phyloP scores from a whole-genome alignment of 441 rosid species.

The Pelargonium cotyledonis region DNA sequence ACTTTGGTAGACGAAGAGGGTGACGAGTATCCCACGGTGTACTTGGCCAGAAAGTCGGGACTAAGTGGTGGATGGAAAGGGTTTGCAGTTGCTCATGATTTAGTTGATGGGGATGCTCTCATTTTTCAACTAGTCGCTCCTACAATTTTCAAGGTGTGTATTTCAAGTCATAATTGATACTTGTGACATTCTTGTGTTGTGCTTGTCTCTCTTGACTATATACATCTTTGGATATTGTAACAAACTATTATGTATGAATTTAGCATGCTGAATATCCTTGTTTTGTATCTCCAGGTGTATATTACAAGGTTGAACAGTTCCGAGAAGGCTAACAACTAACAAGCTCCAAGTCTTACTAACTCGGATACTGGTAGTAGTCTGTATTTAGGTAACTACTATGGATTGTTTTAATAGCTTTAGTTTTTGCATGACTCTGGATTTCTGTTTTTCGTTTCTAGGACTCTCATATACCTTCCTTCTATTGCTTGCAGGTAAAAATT shows the following conservation, averaged over 20 bases:
- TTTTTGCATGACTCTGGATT: no score
- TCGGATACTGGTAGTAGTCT: no score
- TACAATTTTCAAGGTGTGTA: constrained; percentile 48
- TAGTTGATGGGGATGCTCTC: constrained; percentile 64
- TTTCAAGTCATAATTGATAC: neutral
- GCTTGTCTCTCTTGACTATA: neutral
- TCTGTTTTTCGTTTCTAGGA: no score
- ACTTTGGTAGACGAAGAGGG: constrained; percentile 54
- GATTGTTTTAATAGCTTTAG: no score
- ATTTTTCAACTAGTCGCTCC: constrained; percentile 48
- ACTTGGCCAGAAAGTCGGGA: constrained; percentile 48
- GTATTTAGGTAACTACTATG: no score
- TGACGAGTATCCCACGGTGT: constrained; percentile 37
- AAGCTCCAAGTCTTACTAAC: neutral
- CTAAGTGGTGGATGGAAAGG: constrained; percentile 83
- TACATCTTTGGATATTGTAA: no score
- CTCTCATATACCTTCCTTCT: no score
- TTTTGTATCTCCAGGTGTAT: constrained; percentile 36
- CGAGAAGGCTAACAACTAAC: constrained; percentile 15
- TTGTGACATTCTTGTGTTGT: neutral
- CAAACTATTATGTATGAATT: neutral
- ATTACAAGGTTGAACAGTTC: constrained; percentile 41
- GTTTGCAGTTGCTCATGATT: constrained; percentile 53
- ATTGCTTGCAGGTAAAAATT: no score
- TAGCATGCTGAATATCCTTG: neutral